Evolutionary conservation across 2,329 filamentous ascomycete species (phyloP), one percentile per base, ranked within the genome.

Genomic region (Teratosphaeria epicoccoides): DNA sequence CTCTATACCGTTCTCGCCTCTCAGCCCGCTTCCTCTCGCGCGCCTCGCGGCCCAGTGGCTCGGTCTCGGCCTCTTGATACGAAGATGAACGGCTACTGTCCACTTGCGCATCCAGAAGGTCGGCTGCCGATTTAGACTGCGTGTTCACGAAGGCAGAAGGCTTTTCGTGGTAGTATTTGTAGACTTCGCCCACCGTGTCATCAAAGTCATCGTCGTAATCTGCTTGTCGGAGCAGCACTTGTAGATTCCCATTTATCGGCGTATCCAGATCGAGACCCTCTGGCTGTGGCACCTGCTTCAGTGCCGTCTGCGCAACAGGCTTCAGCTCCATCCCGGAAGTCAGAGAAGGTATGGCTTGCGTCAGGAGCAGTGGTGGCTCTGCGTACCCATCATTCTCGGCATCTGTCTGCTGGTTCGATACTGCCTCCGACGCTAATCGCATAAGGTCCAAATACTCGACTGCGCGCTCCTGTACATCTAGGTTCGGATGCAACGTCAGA

Each of bases 401-500:
- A 7, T 67, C 51, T 22, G 79, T 72, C 10, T 79, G 76, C 55
- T 90, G 85, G 1, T 77, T 82, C 7, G 82, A 78, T 2, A 81
- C 80, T 12, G 91, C 89, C 71, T 98, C 93, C 1, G 83, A 82
- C 2, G 88, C 88, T 44, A 98, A 76, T 53, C 88, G 88, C 62
- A 97, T 80, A 11, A 97, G 76, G 66, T 98, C 93, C 0, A 89
- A 78, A 61, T 95, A 94, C 65, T 96, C 90, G 1, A 96, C 90
- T 2, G 90, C 85, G 52, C 93, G 82, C 68, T 97, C 93, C 70
- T 98, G 93, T 3, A 98, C 89, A 66, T 98, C 93, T 1, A 98
- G 76, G 61, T 83, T 88, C 0, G 91, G 90, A 66, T 97, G 88
- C 40, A 84, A 76, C 0, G 83, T 82, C 14, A 97, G 70, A 0